Conservation (phyloP, 192 early-diverging fungal genomes). For the Phycomyces blakesleeanus region DNA sequence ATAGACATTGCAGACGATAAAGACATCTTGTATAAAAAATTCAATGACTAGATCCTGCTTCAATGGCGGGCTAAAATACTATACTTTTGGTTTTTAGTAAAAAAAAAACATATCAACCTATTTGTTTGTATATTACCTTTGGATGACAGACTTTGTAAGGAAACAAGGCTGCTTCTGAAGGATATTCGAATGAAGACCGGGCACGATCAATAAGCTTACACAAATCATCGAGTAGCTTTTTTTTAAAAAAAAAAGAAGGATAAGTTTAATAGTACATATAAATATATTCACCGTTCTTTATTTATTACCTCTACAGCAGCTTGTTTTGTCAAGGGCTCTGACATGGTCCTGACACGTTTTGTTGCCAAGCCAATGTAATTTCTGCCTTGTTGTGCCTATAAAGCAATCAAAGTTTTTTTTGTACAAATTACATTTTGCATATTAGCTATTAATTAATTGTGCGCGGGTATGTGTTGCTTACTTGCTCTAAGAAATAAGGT, state of each 20-base stretch:
- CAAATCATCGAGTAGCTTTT: constrained; percentile 28
- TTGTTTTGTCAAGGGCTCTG: constrained; percentile 11
- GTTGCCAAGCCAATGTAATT: constrained; percentile 29
- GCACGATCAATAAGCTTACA: constrained; percentile 24
- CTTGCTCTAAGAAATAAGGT: constrained; percentile 36
- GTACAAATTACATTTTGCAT: too few relatives aligned
- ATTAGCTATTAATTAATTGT: too few relatives aligned
- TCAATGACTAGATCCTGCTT: constrained; percentile 32
- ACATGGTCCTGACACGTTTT: constrained; percentile 7
- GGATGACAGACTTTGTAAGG: constrained; percentile 36
- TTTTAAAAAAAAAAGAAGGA: background rate
- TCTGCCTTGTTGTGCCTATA: constrained; percentile 24
- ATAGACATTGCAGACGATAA: constrained; percentile 30
- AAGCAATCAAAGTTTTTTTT: background rate
- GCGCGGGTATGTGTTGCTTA: background rate
- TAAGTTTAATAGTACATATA: background rate
- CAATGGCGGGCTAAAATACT: constrained; percentile 32
- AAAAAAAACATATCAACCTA: too few relatives aligned
- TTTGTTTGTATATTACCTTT: constrained; percentile 10
- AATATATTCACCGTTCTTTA: background rate
- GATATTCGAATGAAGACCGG: constrained; percentile 26
- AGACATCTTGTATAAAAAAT: constrained; percentile 25
- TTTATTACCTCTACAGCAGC: constrained; percentile 11
- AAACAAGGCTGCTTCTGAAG: constrained; percentile 26
- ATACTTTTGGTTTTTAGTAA: too few relatives aligned